Evolutionary conservation across 148 eudicot genomes (phyloP).

Genomic region (Limonium bicolor): DNA sequence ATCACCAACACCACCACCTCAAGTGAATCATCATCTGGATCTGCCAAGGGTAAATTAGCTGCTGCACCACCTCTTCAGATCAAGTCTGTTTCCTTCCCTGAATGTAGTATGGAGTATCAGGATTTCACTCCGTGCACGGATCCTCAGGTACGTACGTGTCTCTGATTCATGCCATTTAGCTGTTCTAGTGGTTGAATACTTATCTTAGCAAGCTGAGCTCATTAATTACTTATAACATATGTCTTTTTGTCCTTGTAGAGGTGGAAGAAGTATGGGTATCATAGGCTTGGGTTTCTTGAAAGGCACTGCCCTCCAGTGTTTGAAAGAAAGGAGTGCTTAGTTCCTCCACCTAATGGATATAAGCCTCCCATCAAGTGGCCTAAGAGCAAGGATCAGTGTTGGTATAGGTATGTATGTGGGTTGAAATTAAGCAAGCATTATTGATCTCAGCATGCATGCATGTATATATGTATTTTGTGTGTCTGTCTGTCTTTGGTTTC

Average conservation of each 20-base stretch:
- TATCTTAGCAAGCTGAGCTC: no score
- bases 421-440: not conserved
- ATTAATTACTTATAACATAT: no score
- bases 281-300: conserved; percentile 71
- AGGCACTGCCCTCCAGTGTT: conserved; percentile 84
- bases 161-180: not conserved
- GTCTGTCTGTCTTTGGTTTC: not conserved
- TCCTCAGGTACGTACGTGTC: conserved; percentile 44
- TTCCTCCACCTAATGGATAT: conserved; percentile 97
- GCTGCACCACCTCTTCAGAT: conserved; percentile 33
- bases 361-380: conserved; percentile 91
- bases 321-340: conserved; percentile 71
- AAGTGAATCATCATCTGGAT: conserved; percentile 11
- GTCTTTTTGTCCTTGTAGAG: conserved; percentile 21
- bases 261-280: conserved; percentile 68
- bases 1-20: conserved; percentile 15
- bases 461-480: not conserved
- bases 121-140: conserved; percentile 98
- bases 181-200: not conserved
- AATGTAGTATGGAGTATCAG: conserved; percentile 48
- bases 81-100: conserved; percentile 44
- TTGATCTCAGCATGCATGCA: not conserved
- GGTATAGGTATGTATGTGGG: conserved; percentile 74
- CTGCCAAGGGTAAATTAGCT: conserved; percentile 12
- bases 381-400: conserved; percentile 77